Evolutionary conservation across 495 filamentous ascomycete genomes (phyloP).

Genomic region (Aspergillus cristatus): DNA sequence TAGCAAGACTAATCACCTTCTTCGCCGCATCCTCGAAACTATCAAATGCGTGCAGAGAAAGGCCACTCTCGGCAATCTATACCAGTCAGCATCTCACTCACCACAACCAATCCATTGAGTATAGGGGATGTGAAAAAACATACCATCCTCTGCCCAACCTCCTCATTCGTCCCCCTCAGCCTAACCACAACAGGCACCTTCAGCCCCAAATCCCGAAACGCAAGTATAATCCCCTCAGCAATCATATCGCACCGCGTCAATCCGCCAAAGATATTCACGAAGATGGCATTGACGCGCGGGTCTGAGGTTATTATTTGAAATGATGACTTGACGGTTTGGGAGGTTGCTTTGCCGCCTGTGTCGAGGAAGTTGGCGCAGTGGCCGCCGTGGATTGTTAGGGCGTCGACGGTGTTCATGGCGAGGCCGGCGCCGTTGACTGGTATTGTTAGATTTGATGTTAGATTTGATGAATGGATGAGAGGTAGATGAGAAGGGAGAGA

Average conservation of each 20-base stretch:
- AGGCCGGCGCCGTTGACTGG: constrained; percentile 79
- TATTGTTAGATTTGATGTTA: constrained; percentile 1
- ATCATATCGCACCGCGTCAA: constrained; percentile 85
- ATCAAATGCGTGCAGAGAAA: constrained; percentile 68
- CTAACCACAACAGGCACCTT: constrained; percentile 73
- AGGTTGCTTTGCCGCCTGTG: constrained; percentile 83
- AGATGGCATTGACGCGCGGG: constrained; percentile 58
- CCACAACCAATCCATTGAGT: neutral
- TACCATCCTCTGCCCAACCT: constrained; percentile 63
- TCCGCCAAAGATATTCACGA: constrained; percentile 90
- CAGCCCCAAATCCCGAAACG: constrained; percentile 63
- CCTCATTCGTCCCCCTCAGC: constrained; percentile 76
- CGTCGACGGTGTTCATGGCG: constrained; percentile 88
- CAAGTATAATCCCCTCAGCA: constrained; percentile 68
- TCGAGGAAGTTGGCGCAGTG: constrained; percentile 76
- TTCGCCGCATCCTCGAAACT: constrained; percentile 71
- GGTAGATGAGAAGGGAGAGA: neutral
- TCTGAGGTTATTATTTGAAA: constrained; percentile 68
- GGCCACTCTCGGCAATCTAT: constrained; percentile 62
- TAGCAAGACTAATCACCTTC: constrained; percentile 62
- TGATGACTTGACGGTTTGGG: constrained; percentile 68
- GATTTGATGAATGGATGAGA: neutral
- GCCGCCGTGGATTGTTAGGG: constrained; percentile 55
- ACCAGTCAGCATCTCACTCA: constrained; percentile 6
- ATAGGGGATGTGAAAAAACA: constrained; percentile 6